Base-by-base conservation (phyloP, 805 yeast genomes). In the Wickerhamomyces canadensis region DNA sequence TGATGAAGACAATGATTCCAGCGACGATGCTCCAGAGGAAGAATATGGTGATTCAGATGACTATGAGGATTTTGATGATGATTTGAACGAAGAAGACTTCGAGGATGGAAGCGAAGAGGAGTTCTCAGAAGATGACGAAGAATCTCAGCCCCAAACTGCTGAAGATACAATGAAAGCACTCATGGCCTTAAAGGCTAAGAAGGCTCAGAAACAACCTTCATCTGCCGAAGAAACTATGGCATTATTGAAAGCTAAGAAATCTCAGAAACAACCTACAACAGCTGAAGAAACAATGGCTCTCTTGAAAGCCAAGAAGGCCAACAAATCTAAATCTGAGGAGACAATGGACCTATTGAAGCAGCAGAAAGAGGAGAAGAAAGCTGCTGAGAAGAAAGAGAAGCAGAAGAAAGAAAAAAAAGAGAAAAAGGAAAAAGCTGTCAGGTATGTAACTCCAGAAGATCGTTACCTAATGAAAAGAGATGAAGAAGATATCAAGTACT, bases 401-500 rank as follows among this genome's bases (percentile, higher is more conserved):
- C 40, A 23, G 34, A 27, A 37, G 21, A 31, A 43, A 28, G 45
- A 43, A 30, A 42, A 40, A 23, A 43, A 36, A n/a, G 40, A 37
- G 17, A 28, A 31, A 19, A 14, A 28, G 17, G 15, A 44, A 41
- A 27, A n/a, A n/a, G n/a, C n/a, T n/a, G n/a, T n/a, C n/a, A n/a
- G 58, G 43, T 42, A 55, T 50, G 34, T 44, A 50, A 45, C 59
- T 67, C 64, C 74, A 2, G 67, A 68, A 4, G 79, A 78, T 26
- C 65, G 66, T 26, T 74, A 72, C 6, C 60, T 70, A 24, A 52
- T 74, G 47, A 61, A 64, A 33, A 68, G 72, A 44, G 94, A 84
- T 47, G 94, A 85, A 41, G 80, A 76, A 39, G 95, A 89, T 37
- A 79, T 84, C 61, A 76, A 72, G 30, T 86, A 81, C 53, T 89